Evolutionary conservation across 2,329 filamentous ascomycete species (phyloP), one percentile per base, ranked within the genome.

Genomic region (Whalleya microplaca): DNA sequence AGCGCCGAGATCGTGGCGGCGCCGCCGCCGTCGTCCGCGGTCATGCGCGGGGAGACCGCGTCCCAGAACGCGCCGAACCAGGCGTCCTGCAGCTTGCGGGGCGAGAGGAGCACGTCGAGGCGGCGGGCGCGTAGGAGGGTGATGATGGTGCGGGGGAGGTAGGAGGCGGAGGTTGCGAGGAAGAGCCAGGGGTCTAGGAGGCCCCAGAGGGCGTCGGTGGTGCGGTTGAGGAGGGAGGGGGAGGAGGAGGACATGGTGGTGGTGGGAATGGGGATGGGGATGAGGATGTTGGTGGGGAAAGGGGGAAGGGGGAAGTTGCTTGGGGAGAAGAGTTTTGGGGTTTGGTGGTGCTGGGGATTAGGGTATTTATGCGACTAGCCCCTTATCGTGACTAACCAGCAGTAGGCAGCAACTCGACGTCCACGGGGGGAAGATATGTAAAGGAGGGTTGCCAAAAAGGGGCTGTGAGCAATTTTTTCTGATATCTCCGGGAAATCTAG

Each of bases 21-120:
- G 18, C 73, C 77, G 41, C n/a, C n/a, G n/a, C n/a, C n/a, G n/a
- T n/a, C n/a, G n/a, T n/a, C n/a, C n/a, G n/a, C n/a, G n/a, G n/a
- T n/a, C n/a, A n/a, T n/a, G n/a, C 60, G 66, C n/a, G 71, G 59
- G 0, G 85, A 84, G 0, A 84, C 84, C 44, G 78, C 76, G 32
- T 72, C 71, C 86, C 86, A 90, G 72, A 89, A 88, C 41, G 73
- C 72, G 50, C 78, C 78, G 71, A 89, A 90, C 82, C 85, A 87
- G 59, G 72, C 76, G 2, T 76, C 71, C 10, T 41, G 75, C 51
- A 85, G 73, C 20, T 66, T 67, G 2, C 71, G 67, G 1, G 72
- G 75, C 18, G 75, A 78, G 44, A 80, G 48, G 18, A 84, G 71
- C 4, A 74, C 69, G 52, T 56, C 32, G 53, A 72, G 70, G 45